phyloP scores from a whole-genome alignment of 2,329 filamentous ascomycete species.

The Hypoxylon rubiginosum region DNA sequence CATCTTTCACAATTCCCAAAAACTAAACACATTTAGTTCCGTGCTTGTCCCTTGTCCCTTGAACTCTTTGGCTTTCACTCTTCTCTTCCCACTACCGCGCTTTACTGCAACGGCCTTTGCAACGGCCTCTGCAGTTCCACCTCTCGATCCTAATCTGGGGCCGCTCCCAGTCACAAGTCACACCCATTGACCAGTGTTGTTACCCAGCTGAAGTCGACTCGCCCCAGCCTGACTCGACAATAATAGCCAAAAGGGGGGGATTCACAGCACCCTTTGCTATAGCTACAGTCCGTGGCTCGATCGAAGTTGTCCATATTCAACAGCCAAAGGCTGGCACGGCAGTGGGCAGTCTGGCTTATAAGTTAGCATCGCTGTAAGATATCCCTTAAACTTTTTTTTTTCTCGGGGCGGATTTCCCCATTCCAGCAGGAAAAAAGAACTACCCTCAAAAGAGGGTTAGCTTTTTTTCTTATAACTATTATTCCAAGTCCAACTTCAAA shows the following conservation, averaged over 20 bases:
- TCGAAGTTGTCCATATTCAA: slow-evolving; percentile 17
- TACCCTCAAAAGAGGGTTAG: slow-evolving; percentile 11
- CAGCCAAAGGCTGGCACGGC: slow-evolving; percentile 14
- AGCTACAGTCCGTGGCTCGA: slow-evolving; percentile 19
- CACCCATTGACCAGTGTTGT: slow-evolving; percentile 14
- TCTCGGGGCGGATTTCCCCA: slow-evolving; percentile 16
- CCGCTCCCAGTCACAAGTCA: slow-evolving; percentile 22
- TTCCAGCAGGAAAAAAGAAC: slow-evolving; percentile 12
- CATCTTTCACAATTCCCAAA: slow-evolving; percentile 40
- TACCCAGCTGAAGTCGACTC: neutral
- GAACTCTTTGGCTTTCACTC: slow-evolving; percentile 15
- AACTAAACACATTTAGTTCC: slow-evolving; percentile 27
- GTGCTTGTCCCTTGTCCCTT: slow-evolving; percentile 16
- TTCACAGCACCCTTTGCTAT: slow-evolving; percentile 17
- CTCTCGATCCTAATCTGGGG: slow-evolving; percentile 21
- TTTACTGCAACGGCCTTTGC: slow-evolving; percentile 12
- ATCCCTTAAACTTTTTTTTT: neutral
- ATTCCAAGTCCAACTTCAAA: slow-evolving; percentile 11
- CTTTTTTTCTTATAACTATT: slow-evolving; percentile 9
- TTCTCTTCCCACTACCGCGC: slow-evolving; percentile 27
- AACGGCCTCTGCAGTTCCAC: slow-evolving; percentile 26
- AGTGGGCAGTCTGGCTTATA: slow-evolving; percentile 23
- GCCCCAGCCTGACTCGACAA: slow-evolving; percentile 5
- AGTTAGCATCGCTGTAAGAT: slow-evolving; percentile 32
- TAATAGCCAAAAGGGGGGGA: slow-evolving; percentile 18